A percentile compares a stretch with the other conserved stretches of the same genome.
Evolutionary conservation across 1,139 yeast genomes (phyloP).

Genomic region (Sugiyamaella paludigena): DNA sequence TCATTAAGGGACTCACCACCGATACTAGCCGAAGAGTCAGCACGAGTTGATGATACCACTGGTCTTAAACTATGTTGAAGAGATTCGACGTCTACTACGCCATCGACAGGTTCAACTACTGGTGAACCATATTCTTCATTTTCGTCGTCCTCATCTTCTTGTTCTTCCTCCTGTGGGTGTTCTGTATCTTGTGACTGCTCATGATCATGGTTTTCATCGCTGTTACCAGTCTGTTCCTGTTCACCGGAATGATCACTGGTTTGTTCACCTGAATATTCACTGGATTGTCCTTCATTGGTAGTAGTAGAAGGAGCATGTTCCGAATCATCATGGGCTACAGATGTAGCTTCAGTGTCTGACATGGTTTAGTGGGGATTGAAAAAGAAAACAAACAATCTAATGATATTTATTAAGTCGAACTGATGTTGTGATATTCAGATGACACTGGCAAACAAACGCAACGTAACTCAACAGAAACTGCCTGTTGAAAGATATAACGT

Average conservation of each 20-base stretch:
- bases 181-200: background rate
- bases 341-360: too few species aligned
- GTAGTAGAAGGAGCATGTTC: too few species aligned
- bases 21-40: conserved; percentile 3
- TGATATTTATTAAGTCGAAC: too few species aligned
- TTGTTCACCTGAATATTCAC: too few species aligned
- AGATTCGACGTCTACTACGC: conserved; percentile 8
- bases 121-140: conserved; percentile 16
- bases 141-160: conserved; percentile 1
- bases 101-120: conserved; percentile 15
- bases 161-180: background rate
- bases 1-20: background rate
- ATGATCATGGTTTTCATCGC: background rate
- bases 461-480: too few species aligned
- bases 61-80: conserved; percentile 4
- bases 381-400: too few species aligned
- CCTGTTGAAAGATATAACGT: too few species aligned
- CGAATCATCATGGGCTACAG: too few species aligned
- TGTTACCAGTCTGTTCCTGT: background rate
- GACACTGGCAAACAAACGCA: too few species aligned
- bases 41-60: background rate
- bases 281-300: too few species aligned
- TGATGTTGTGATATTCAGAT: too few species aligned
- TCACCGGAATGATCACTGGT: background rate
- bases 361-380: too few species aligned